A percentile compares a stretch with the other conserved stretches of the same genome.
These are phyloP conservation scores for Yamadazyma conglobata DNA, from an alignment of 1,139 yeast genomes.

Conservation along the genomic window DNA sequence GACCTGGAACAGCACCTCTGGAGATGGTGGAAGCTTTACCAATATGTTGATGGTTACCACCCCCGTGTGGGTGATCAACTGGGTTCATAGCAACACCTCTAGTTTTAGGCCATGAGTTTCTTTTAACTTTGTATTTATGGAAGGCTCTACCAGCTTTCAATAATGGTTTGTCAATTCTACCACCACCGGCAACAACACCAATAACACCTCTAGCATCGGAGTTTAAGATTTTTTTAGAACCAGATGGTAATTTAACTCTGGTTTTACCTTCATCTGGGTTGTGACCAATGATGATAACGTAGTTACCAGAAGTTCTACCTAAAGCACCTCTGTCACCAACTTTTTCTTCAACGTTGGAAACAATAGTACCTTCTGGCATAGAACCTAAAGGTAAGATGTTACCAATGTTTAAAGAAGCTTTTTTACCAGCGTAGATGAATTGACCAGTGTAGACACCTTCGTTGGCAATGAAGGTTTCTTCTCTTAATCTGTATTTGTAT, in stretches of 20 bases:
- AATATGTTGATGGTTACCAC: conserved; percentile 99
- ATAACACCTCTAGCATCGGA: conserved; percentile 99
- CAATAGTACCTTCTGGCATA: conserved; percentile 99
- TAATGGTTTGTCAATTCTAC: conserved; percentile 99
- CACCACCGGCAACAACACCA: conserved; percentile 99
- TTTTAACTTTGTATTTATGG: conserved; percentile 98
- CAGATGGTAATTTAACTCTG: conserved; percentile 98
- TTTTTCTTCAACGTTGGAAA: conserved; percentile 97
- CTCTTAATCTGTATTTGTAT: conserved; percentile 96
- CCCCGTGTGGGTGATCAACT: conserved; percentile 99
- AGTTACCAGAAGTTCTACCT: conserved; percentile 99
- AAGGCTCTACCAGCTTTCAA: conserved; percentile 99
- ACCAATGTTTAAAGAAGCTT: conserved; percentile 96
- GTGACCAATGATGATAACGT: conserved; percentile 98
- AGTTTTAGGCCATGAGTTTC: conserved; percentile 99
- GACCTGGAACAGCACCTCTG: conserved; percentile 99
- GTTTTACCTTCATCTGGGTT: conserved; percentile 98
- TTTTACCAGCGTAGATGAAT: conserved; percentile 98
- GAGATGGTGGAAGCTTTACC: conserved; percentile 99
- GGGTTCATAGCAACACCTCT: conserved; percentile 99
- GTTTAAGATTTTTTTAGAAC: conserved; percentile 94
- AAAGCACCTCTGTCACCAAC: conserved; percentile 99
- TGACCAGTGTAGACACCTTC: conserved; percentile 99
- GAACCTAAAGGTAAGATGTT: conserved; percentile 95
- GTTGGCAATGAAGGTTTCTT: conserved; percentile 98